Percentiles rank a stretch among this genome's conserved stretches.
These are phyloP conservation scores for Nemophila menziesii DNA, from an alignment of 257 asterid genomes.

Conservation along the genomic window DNA sequence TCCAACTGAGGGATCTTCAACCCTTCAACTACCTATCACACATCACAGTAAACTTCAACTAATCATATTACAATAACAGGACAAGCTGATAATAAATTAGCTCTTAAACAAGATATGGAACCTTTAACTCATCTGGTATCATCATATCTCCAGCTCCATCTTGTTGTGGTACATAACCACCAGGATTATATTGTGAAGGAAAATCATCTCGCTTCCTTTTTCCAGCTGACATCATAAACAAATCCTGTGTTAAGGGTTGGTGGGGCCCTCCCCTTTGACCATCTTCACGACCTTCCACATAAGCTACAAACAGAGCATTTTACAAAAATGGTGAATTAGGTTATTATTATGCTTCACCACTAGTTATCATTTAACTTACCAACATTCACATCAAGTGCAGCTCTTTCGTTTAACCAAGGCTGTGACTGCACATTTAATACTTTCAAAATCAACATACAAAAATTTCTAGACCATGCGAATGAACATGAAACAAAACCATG, in stretches of 20 bases:
- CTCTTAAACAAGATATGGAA: too few species aligned
- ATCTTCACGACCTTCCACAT: slow-evolving; percentile 83
- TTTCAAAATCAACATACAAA: not conserved
- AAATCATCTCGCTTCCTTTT: slow-evolving; percentile 83
- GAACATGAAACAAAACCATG: not conserved
- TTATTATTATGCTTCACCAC: not conserved
- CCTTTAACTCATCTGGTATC: slow-evolving; percentile 37
- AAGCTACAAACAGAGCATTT: slow-evolving; percentile 40
- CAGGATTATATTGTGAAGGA: slow-evolving; percentile 50
- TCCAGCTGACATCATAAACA: slow-evolving; percentile 53
- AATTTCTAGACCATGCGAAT: not conserved
- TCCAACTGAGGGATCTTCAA: slow-evolving; percentile 61
- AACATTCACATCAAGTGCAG: slow-evolving; percentile 85
- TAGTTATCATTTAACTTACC: slow-evolving; percentile 42
- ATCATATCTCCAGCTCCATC: slow-evolving; percentile 75
- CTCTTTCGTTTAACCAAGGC: slow-evolving; percentile 74
- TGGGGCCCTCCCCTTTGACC: slow-evolving; percentile 59
- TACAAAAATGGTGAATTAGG: not conserved
- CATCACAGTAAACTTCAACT: slow-evolving; percentile 7
- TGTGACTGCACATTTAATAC: slow-evolving; percentile 49
- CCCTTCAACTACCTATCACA: slow-evolving; percentile 36
- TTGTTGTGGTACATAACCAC: slow-evolving; percentile 89
- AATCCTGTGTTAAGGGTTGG: slow-evolving; percentile 84
- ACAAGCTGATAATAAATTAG: not conserved
- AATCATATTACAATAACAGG: not conserved